Evolutionary conservation across 306 rosid species (phyloP), one percentile per base, ranked within the genome.

Genomic region (Chamaecrista fasciculata): DNA sequence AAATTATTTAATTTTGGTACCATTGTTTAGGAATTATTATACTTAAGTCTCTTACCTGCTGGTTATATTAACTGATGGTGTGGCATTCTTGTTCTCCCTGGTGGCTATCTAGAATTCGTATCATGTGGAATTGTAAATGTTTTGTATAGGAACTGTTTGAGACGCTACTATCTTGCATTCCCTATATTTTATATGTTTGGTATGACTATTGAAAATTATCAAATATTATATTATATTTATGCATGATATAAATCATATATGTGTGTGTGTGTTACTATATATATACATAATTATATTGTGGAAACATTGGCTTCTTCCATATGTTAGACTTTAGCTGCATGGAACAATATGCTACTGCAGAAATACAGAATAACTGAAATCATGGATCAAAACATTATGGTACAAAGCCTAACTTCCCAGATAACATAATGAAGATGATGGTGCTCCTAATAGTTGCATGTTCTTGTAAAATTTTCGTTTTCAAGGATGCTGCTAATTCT

Each of bases 401-500:
- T n/a, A 37, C 40, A 6, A 36, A 29, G 34, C 53, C n/a, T 21
- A 23, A 11, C 19, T 50, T 50, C 12, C 34, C 3, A 12, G 15
- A 55, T 26, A 26, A 55, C 61, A 6, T 26, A 16, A 26, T 6
- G 39, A 37, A 37, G 12, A 6, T 15, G 62, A 56, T 14, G 12
- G 37, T 26, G 61, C 26, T 0, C 1, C 15, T 25, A 28, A 56
- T 6, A 5, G 18, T 4, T 9, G 11, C 20, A 23, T 42, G 8
- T 40, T 55, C 24, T 23, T 68, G 29, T 50, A 37, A 26, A 67
- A 21, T 61, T 24, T 33, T 72, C 18, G 23, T 23, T 19, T 56
- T 31, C 15, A 18, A 36, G 64, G 57, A 60, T 43, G 2, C 70
- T 73, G 31, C 70, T 73, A 31, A 50, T 66, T 74, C 57, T 8